Evolutionary conservation across 495 filamentous ascomycete genomes (phyloP).

Genomic region (Hypomontagnella submonticulosa): DNA sequence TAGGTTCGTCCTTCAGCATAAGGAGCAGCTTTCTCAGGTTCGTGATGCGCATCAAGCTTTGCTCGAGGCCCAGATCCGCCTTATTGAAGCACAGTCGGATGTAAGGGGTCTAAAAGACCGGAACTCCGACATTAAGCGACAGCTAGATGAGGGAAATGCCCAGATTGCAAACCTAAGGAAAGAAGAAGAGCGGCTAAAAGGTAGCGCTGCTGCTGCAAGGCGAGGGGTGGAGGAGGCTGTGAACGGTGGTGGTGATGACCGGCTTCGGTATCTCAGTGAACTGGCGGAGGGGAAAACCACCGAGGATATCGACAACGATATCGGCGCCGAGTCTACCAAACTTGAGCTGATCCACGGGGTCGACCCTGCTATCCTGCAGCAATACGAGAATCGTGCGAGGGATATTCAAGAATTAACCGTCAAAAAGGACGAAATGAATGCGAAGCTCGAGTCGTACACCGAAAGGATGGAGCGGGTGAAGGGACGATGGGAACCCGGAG

Average conservation of each 20-base stretch:
- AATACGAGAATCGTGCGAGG: conserved; percentile 77
- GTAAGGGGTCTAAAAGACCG: conserved; percentile 69
- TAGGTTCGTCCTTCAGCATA: conserved; percentile 66
- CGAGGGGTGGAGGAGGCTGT: conserved; percentile 50
- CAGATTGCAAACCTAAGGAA: conserved; percentile 26
- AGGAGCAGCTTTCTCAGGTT: conserved; percentile 69
- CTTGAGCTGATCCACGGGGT: conserved; percentile 83
- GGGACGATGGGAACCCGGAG: conserved; percentile 81
- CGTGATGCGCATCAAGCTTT: conserved; percentile 69
- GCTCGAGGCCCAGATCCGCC: conserved; percentile 71
- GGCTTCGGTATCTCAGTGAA: conserved; percentile 45
- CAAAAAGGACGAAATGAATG: conserved; percentile 59
- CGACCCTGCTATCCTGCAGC: conserved; percentile 77
- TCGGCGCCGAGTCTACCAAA: conserved; percentile 76
- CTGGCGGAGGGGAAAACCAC: conserved; percentile 56
- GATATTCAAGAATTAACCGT: conserved; percentile 58
- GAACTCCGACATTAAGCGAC: conserved; percentile 66
- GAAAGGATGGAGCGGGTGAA: conserved; percentile 65
- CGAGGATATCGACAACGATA: conserved; percentile 77
- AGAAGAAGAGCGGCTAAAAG: conserved; percentile 45
- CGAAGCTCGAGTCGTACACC: conserved; percentile 59
- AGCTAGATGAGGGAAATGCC: conserved; percentile 58
- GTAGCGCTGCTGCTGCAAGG: conserved; percentile 42
- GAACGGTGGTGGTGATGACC: conserved; percentile 48
- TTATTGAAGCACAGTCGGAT: conserved; percentile 85